phyloP scores from a whole-genome alignment of 768 basidiomycete species.

The Porpolomopsis calyptriformis region DNA sequence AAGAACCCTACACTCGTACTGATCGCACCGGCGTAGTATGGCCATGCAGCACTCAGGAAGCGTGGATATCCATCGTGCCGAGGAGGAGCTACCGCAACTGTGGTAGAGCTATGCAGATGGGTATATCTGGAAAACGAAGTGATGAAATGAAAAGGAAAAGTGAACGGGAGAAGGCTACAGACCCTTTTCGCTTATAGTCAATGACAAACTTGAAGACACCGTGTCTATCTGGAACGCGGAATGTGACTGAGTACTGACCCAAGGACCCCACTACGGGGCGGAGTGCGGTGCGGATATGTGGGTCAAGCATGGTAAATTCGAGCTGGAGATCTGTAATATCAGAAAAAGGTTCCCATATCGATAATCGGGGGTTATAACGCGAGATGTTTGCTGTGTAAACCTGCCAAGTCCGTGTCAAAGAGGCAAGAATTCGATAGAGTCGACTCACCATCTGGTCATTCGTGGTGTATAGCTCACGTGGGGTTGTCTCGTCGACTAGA shows the following conservation, averaged over 20 bases:
- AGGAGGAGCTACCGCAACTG: conserved; percentile 83
- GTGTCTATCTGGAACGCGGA: conserved; percentile 89
- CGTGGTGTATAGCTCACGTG: conserved; percentile 70
- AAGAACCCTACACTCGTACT: conserved; percentile 82
- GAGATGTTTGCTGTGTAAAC: conserved; percentile 68
- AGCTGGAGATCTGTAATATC: conserved; percentile 74
- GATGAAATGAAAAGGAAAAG: neutral
- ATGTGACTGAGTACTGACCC: conserved; percentile 68
- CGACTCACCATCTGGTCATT: conserved; percentile 70
- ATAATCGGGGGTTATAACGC: conserved; percentile 43
- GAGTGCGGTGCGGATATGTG: conserved; percentile 80
- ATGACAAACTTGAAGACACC: conserved; percentile 98
- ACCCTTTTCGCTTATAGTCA: conserved; percentile 86
- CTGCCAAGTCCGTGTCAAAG: conserved; percentile 28
- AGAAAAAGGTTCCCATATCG: conserved; percentile 63
- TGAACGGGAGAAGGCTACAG: conserved; percentile 17
- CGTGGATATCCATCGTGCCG: conserved; percentile 92
- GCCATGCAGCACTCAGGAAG: conserved; percentile 92
- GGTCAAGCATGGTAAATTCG: conserved; percentile 98
- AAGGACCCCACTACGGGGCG: conserved; percentile 42
- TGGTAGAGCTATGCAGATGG: conserved; percentile 62
- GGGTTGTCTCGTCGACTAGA: conserved; percentile 47
- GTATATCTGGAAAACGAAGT: conserved; percentile 43
- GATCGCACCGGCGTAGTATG: conserved; percentile 86
- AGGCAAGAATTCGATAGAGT: conserved; percentile 1